These are phyloP conservation scores for Mycena indigotica DNA, from an alignment of 768 basidiomycete genomes.

Conservation along the genomic window DNA sequence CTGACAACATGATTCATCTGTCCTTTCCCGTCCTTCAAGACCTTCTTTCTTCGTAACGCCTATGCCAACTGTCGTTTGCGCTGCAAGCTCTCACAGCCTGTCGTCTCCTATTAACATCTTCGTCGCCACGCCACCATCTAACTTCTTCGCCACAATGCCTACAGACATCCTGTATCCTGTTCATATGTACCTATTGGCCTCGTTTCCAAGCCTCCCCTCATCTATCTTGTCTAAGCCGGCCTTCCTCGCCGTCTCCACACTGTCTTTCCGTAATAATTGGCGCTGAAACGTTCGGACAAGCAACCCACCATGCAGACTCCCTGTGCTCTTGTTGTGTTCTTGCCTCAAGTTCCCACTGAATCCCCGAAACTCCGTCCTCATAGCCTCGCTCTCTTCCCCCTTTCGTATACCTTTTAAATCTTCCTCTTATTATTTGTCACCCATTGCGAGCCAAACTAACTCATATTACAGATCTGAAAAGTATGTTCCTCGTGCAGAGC, in stretches of 20 bases:
- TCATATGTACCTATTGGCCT: too few relatives aligned
- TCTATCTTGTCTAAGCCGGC: too few relatives aligned
- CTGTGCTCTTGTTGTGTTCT: background rate
- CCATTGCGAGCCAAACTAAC: background rate
- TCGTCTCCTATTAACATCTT: background rate
- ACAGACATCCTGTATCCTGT: too few relatives aligned
- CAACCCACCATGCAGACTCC: background rate
- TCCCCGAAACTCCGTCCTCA: background rate
- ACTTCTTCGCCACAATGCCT: background rate
- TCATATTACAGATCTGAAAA: conserved; percentile 57
- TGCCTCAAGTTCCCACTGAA: background rate
- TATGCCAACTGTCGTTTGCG: background rate
- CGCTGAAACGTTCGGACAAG: background rate
- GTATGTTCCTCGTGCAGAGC: conserved; percentile 76
- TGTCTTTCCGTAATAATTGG: background rate
- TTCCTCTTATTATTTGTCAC: background rate
- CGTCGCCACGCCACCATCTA: background rate
- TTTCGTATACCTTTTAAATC: background rate
- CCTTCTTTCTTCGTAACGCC: too few relatives aligned
- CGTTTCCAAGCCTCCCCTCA: too few relatives aligned
- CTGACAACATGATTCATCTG: too few relatives aligned
- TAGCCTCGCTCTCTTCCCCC: background rate
- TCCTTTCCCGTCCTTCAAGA: background rate
- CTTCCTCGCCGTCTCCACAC: background rate
- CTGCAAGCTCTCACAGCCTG: background rate